A percentile compares a stretch with the other conserved stretches of the same genome.
phyloP scores from a whole-genome alignment of 495 filamentous ascomycete species.

The Mytilinidion resinicola region DNA sequence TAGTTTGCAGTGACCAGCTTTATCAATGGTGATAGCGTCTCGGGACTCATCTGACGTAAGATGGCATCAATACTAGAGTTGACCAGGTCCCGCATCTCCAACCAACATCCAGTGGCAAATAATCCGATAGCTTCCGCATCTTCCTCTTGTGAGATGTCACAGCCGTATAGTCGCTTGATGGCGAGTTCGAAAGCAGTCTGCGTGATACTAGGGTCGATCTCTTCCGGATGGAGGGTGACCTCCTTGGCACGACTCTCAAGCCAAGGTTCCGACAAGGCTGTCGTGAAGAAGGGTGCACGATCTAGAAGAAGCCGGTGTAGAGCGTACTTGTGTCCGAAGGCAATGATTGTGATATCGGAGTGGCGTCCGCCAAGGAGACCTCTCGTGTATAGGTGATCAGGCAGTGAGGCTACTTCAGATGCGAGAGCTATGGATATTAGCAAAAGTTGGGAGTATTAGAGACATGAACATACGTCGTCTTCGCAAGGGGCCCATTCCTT shows the following conservation, averaged over 20 bases:
- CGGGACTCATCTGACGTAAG: slow-evolving; percentile 47
- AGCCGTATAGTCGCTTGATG: slow-evolving; percentile 52
- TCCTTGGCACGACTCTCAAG: slow-evolving; percentile 49
- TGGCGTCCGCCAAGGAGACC: slow-evolving; percentile 51
- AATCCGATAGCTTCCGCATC: slow-evolving; percentile 50
- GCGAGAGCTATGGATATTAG: slow-evolving; percentile 22
- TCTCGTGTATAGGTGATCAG: slow-evolving; percentile 52
- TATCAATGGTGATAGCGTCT: slow-evolving; percentile 43
- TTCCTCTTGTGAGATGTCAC: slow-evolving; percentile 43
- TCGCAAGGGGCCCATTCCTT: slow-evolving; percentile 18
- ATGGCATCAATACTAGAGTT: slow-evolving; percentile 50
- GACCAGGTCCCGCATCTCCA: slow-evolving; percentile 54
- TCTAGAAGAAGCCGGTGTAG: slow-evolving; percentile 54
- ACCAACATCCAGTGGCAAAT: slow-evolving; percentile 55
- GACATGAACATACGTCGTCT: slow-evolving; percentile 12
- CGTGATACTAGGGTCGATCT: slow-evolving; percentile 52
- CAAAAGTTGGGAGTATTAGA: neutral
- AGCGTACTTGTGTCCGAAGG: slow-evolving; percentile 48
- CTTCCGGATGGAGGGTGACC: slow-evolving; percentile 51
- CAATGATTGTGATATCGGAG: slow-evolving; percentile 49
- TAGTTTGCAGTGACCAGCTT: slow-evolving; percentile 53
- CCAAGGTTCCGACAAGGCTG: slow-evolving; percentile 54
- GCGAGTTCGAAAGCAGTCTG: slow-evolving; percentile 52
- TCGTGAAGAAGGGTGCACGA: slow-evolving; percentile 53
- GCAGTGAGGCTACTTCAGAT: slow-evolving; percentile 43